These are phyloP conservation scores for Aegle marmelos DNA, from an alignment of 345 rosid genomes.

Conservation along the genomic window DNA sequence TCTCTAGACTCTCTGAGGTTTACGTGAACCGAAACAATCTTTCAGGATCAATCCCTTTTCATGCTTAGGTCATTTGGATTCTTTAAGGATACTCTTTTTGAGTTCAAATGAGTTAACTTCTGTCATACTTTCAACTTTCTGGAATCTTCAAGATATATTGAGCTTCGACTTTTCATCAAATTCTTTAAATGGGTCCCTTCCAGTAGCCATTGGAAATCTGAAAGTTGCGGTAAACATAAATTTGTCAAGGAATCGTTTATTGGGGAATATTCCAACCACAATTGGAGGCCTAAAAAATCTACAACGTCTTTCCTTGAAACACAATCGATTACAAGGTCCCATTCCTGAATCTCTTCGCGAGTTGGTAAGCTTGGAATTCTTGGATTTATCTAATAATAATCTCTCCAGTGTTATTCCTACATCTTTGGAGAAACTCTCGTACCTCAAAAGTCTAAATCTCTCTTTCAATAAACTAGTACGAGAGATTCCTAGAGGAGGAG, in stretches of 20 bases:
- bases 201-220: background rate
- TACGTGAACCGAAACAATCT: background rate
- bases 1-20: background rate
- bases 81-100: background rate
- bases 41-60: background rate
- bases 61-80: constrained; percentile 1
- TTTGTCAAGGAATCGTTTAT: constrained; percentile 11
- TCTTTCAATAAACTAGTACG: constrained; percentile 11
- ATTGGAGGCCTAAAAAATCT: background rate
- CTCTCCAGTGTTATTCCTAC: constrained; percentile 12
- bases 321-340: constrained; percentile 1
- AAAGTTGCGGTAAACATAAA: background rate
- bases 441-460: background rate
- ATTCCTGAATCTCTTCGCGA: constrained; percentile 12
- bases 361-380: background rate
- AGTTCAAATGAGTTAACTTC: constrained; percentile 1
- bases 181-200: background rate
- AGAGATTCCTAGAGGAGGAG: constrained; percentile 8
- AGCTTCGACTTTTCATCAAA: constrained; percentile 9
- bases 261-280: background rate
- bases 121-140: background rate
- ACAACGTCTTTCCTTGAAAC: background rate
- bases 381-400: constrained; percentile 13
- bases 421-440: constrained; percentile 1
- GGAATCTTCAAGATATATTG: constrained; percentile 4